These are phyloP conservation scores for Boletus reticulatus DNA, from an alignment of 768 basidiomycete genomes.

Conservation along the genomic window DNA sequence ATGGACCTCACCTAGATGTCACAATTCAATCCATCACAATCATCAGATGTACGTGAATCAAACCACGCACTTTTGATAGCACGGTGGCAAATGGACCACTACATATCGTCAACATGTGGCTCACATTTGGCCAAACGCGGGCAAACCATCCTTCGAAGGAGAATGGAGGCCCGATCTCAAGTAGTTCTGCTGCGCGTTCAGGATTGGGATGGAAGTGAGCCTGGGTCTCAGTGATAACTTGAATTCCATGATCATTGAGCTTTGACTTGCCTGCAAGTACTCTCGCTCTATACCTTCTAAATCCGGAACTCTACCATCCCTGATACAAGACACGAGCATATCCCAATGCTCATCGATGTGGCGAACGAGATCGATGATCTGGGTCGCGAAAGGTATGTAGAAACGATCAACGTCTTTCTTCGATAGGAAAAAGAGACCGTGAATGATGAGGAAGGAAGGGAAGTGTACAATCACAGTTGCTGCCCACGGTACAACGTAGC, in stretches of 20 bases:
- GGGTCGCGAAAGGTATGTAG: background rate
- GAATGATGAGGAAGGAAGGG: slow-evolving; percentile 19
- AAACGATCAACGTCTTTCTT: slow-evolving; percentile 1
- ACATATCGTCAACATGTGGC: background rate
- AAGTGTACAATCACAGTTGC: slow-evolving; percentile 10
- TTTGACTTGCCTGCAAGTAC: slow-evolving; percentile 9
- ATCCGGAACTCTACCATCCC: slow-evolving; percentile 13
- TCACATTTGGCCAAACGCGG: slow-evolving; percentile 14
- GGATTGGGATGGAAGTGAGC: slow-evolving; percentile 11
- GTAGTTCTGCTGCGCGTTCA: slow-evolving; percentile 14
- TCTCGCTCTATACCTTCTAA: slow-evolving; percentile 8
- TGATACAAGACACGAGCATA: slow-evolving; percentile 14
- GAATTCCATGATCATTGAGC: background rate
- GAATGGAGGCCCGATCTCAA: slow-evolving; percentile 9
- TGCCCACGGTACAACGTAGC: slow-evolving; percentile 14
- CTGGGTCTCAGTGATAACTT: background rate
- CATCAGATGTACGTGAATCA: too few relatives aligned
- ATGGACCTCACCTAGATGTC: slow-evolving; percentile 10
- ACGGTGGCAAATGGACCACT: slow-evolving; percentile 9
- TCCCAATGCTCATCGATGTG: slow-evolving; percentile 17
- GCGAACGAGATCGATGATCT: slow-evolving; percentile 13
- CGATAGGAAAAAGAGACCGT: slow-evolving; percentile 22
- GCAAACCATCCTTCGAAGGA: slow-evolving; percentile 13
- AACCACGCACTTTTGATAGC: slow-evolving; percentile 10
- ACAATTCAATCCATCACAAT: background rate